These are phyloP conservation scores for Falciphora oryzae DNA, from an alignment of 2,329 filamentous ascomycete species.

Conservation along the genomic window DNA sequence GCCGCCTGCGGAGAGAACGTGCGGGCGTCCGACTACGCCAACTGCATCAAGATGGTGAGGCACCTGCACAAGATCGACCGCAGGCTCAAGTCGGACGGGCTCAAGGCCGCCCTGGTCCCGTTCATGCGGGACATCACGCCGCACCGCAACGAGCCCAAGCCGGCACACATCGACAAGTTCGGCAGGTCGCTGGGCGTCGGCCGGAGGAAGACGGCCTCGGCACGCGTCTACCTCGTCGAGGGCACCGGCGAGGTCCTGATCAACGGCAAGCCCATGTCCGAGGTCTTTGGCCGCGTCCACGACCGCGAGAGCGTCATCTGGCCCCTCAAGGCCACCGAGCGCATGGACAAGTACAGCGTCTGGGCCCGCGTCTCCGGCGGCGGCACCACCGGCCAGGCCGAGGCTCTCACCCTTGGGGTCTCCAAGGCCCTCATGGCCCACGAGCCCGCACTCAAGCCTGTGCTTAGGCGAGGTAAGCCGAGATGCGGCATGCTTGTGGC, in stretches of 20 bases:
- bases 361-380: constrained; percentile 82
- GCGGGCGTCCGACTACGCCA: constrained; percentile 70
- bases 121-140: constrained; percentile 75
- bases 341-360: constrained; percentile 94
- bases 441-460: constrained; percentile 85
- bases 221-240: constrained; percentile 83
- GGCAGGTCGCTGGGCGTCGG: constrained; percentile 78
- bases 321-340: constrained; percentile 75
- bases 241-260: constrained; percentile 85
- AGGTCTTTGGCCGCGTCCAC: constrained; percentile 81
- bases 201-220: constrained; percentile 79
- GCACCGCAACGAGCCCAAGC: constrained; percentile 56
- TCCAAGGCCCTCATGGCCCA: constrained; percentile 84
- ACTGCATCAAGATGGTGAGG: constrained; percentile 69
- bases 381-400: constrained; percentile 90
- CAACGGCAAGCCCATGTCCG: constrained; percentile 79
- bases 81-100: constrained; percentile 63
- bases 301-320: constrained; percentile 93
- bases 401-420: constrained; percentile 86
- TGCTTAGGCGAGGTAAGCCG: constrained; percentile 75
- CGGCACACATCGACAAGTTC: constrained; percentile 64
- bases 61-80: constrained; percentile 83
- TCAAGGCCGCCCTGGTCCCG: constrained; percentile 55
- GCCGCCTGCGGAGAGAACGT: constrained; percentile 65
- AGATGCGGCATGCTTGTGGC: constrained; percentile 24